phyloP scores from a whole-genome alignment of 805 yeast genomes.

The Monosporozyma unispora region DNA sequence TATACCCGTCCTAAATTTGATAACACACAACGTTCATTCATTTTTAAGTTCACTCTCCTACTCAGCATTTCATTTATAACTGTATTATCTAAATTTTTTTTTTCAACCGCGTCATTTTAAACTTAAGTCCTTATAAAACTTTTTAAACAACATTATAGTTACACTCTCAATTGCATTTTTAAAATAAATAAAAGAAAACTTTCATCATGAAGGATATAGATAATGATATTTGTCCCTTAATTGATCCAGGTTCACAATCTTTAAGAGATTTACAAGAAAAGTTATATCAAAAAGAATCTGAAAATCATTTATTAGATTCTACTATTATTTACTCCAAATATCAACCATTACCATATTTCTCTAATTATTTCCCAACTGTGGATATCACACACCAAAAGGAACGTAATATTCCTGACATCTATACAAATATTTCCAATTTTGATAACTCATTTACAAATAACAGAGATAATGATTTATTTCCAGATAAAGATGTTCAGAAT shows the following conservation, averaged over 20 bases:
- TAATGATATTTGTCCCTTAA: not conserved
- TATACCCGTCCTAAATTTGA: not conserved
- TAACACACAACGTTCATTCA: too few relatives aligned
- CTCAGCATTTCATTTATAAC: not conserved
- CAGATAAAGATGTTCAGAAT: not conserved
- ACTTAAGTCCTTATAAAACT: not conserved
- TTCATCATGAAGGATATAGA: not conserved
- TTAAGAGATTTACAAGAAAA: not conserved
- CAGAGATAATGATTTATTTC: not conserved
- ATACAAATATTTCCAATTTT: not conserved
- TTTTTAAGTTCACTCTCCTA: too few relatives aligned
- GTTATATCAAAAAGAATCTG: not conserved
- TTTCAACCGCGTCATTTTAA: not conserved
- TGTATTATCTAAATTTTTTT: not conserved
- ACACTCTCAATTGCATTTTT: not conserved
- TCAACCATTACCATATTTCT: conserved; percentile 1
- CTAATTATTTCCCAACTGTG: not conserved
- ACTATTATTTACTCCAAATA: not conserved
- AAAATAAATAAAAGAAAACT: too few relatives aligned
- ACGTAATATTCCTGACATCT: not conserved
- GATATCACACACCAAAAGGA: not conserved
- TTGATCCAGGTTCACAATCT: not conserved
- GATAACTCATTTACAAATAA: not conserved
- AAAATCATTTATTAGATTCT: not conserved
- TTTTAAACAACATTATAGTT: not conserved